Evolutionary conservation across 2,329 filamentous ascomycete species (phyloP).

Genomic region (Elsinoe arachidis): DNA sequence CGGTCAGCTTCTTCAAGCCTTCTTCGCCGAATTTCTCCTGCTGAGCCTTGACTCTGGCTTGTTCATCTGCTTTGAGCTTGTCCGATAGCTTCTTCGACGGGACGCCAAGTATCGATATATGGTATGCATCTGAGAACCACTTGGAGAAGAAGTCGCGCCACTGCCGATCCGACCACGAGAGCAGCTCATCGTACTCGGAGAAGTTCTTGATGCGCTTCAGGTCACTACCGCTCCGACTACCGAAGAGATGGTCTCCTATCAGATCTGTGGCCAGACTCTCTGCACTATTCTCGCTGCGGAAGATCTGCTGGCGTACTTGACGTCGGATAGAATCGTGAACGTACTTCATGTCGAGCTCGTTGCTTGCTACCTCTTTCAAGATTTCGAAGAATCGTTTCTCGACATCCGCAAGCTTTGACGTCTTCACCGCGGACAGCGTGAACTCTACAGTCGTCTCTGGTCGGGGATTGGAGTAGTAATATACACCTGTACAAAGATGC

Average conservation of each 20-base stretch:
- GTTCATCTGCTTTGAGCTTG: constrained; percentile 73
- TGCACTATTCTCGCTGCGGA: constrained; percentile 70
- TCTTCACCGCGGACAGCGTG: constrained; percentile 76
- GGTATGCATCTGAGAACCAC: constrained; percentile 77
- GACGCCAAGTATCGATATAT: constrained; percentile 79
- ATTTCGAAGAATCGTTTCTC: constrained; percentile 80
- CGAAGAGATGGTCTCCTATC: constrained; percentile 88
- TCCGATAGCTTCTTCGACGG: constrained; percentile 73
- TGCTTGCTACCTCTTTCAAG: constrained; percentile 68
- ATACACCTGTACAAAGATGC: constrained; percentile 78
- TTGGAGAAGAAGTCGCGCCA: constrained; percentile 76
- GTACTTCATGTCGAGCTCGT: constrained; percentile 82
- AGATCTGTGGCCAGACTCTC: constrained; percentile 76
- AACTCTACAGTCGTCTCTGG: constrained; percentile 80
- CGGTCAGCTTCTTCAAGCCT: constrained; percentile 64
- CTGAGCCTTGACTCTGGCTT: constrained; percentile 67
- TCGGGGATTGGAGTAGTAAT: constrained; percentile 68
- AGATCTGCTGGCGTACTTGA: constrained; percentile 73
- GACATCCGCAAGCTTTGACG: constrained; percentile 72
- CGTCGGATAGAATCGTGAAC: constrained; percentile 78
- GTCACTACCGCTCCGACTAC: constrained; percentile 64
- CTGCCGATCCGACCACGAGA: constrained; percentile 70
- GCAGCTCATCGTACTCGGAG: constrained; percentile 55
- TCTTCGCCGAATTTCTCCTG: constrained; percentile 72
- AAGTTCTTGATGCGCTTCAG: constrained; percentile 35